A percentile compares a stretch with the other conserved stretches of the same genome.
phyloP scores from a whole-genome alignment of 805 yeast genomes.

The Limtongia smithiae region DNA sequence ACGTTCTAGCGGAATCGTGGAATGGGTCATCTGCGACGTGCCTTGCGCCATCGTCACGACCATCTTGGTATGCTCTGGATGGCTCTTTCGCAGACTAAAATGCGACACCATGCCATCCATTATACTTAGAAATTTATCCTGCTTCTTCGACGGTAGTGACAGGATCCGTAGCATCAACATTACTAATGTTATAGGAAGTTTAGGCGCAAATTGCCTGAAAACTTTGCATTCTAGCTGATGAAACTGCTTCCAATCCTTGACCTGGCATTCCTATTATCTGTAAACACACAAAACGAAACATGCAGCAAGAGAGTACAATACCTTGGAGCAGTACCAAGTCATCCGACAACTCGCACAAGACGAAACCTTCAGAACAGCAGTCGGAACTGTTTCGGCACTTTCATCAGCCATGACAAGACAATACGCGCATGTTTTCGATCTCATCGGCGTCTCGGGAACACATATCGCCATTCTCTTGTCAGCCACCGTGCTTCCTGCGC shows the following conservation, averaged over 20 bases:
- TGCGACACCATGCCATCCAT: conserved; percentile 1
- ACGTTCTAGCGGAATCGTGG: not conserved
- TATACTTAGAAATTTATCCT: not conserved
- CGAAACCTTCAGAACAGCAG: not conserved
- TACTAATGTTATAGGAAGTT: conserved; percentile 7
- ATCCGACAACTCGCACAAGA: conserved; percentile 6
- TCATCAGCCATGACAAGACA: conserved; percentile 2
- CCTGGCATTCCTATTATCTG: conserved; percentile 10
- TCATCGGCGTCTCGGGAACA: conserved; percentile 4
- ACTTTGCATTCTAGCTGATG: conserved; percentile 13
- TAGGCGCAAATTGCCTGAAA: not conserved
- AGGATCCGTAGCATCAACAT: conserved; percentile 9
- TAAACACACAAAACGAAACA: not conserved
- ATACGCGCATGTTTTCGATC: conserved; percentile 9
- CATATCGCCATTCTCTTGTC: not conserved
- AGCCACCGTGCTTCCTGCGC: too few species aligned
- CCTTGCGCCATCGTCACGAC: conserved; percentile 12
- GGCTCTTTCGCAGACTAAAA: not conserved
- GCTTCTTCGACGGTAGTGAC: not conserved
- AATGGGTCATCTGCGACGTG: conserved; percentile 11
- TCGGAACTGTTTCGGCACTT: conserved; percentile 2
- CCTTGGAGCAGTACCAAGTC: conserved; percentile 17
- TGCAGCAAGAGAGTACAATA: not conserved
- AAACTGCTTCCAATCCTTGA: conserved; percentile 5
- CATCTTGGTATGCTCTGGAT: conserved; percentile 1